Evolutionary conservation across 768 basidiomycete genomes (phyloP), one percentile per base, ranked within the genome.

Genomic region (Glaciozyma antarctica): DNA sequence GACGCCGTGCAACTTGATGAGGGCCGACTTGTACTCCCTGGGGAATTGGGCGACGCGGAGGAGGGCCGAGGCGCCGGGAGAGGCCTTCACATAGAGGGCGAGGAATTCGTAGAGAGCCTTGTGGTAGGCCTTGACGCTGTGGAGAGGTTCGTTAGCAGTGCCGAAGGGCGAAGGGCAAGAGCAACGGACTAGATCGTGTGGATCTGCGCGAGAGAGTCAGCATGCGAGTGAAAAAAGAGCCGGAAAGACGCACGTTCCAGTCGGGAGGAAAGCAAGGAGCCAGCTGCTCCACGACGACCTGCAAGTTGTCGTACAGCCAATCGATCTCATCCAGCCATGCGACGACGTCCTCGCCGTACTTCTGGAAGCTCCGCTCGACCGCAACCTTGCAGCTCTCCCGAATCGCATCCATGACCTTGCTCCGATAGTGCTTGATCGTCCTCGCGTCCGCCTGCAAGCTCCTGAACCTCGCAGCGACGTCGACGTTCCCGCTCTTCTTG

Each of bases 261-360:
- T 88, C 88, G 45, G 85, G 80, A 19, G 95, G 94, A 77, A 99
- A 98, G 73, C 90, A 89, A 2, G 86, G 86, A 13, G 86, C 87
- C 65, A 97, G 85, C 69, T 92, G 88, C 73, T 84, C 84, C 76
- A 95, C 88, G 70, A 98, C 86, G n/a, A 87, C 85, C 60, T 92
- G 86, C 72, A 98, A 81, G 75, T 99, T 95, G 74, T 95, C 86
- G 77, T 93, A 98, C 71, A 98, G 82, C 90, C 92, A 99, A 43
- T 75, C 75, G 17, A 97, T 78, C 61, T 82, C 82, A 30, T 86
- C 85, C 61, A 98, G 79, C 77, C 95, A 97, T 0, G 77, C 80
- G 26, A 83, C 78, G 12, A 88, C 85, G 69, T 90, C 81, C 28
- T 82, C 80, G 67, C 84, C 80, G 69, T 85, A 58, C 51, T 62